Conservation (phyloP, 1,284 basidiomycete species). For the Malassezia furfur region DNA sequence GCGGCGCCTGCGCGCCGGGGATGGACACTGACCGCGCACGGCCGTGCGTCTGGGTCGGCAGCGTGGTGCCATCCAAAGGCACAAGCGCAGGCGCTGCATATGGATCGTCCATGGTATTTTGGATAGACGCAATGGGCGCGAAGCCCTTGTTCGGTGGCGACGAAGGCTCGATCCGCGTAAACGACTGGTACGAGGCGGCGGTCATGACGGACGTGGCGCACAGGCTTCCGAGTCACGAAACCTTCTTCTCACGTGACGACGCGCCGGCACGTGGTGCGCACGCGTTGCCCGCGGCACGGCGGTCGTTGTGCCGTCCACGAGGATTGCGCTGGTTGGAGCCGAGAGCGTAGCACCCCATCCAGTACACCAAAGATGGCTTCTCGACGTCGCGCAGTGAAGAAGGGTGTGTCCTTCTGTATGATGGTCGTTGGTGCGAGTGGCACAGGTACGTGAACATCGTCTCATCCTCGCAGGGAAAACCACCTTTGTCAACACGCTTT, state of each 20-base stretch:
- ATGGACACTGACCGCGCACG: constrained; percentile 5
- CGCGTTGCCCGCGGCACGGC: constrained; percentile 2
- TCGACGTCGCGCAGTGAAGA: constrained; percentile 44
- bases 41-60: neutral
- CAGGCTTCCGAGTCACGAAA: neutral
- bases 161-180: constrained; percentile 5
- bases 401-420: constrained; percentile 48
- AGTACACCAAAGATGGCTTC: constrained; percentile 25
- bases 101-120: constrained; percentile 6
- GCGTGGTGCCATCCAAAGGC: neutral
- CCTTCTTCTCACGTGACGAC: constrained; percentile 7
- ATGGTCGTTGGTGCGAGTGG: constrained; percentile 48
- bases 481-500: constrained; percentile 46
- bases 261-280: constrained; percentile 9
- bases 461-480: constrained; percentile 33
- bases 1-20: constrained; percentile 15
- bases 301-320: constrained; percentile 2
- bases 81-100: neutral
- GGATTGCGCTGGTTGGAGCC: neutral
- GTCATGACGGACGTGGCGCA: neutral
- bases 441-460: constrained; percentile 23
- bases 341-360: neutral
- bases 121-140: constrained; percentile 5
- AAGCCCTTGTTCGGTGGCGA: neutral
- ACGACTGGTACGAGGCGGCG: constrained; percentile 7